phyloP scores from a whole-genome alignment of 129 eudicot genomes.

The Helianthus tuberosus region DNA sequence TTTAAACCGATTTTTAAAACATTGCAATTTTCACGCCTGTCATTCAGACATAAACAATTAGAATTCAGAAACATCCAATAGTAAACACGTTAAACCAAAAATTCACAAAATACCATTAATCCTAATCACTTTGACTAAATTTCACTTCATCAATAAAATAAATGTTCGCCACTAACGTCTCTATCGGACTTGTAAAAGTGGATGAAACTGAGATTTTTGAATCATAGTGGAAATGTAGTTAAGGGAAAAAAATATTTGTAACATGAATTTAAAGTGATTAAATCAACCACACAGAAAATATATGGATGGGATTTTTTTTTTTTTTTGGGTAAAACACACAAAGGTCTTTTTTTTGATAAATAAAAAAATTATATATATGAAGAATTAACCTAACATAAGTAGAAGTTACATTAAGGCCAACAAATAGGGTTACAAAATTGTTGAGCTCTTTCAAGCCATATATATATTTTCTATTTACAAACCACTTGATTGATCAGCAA shows the following conservation, averaged over 20 bases:
- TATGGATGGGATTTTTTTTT: neutral
- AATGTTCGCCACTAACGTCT: too few relatives aligned
- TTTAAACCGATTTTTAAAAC: too few relatives aligned
- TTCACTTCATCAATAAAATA: too few relatives aligned
- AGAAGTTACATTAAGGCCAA: slow-evolving; percentile 27
- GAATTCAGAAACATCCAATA: too few relatives aligned
- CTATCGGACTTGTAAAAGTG: too few relatives aligned
- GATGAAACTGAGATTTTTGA: too few relatives aligned
- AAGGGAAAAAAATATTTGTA: neutral
- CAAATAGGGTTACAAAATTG: slow-evolving; percentile 39
- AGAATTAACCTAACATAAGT: slow-evolving; percentile 25
- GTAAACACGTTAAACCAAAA: too few relatives aligned
- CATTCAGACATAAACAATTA: too few relatives aligned
- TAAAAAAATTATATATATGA: neutral
- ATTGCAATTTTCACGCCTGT: too few relatives aligned
- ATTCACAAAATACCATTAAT: too few relatives aligned
- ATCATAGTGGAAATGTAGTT: neutral
- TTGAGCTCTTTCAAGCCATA: slow-evolving; percentile 36
- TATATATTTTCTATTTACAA: slow-evolving; percentile 33
- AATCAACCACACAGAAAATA: slow-evolving; percentile 1
- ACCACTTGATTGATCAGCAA: slow-evolving; percentile 5
- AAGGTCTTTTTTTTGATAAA: neutral
- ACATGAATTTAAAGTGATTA: neutral
- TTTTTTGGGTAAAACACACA: too few relatives aligned
- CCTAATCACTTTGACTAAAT: too few relatives aligned